Evolutionary conservation across 2,329 filamentous ascomycete species (phyloP), one percentile per base, ranked within the genome.

Genomic region (Niveomyces coronatus): DNA sequence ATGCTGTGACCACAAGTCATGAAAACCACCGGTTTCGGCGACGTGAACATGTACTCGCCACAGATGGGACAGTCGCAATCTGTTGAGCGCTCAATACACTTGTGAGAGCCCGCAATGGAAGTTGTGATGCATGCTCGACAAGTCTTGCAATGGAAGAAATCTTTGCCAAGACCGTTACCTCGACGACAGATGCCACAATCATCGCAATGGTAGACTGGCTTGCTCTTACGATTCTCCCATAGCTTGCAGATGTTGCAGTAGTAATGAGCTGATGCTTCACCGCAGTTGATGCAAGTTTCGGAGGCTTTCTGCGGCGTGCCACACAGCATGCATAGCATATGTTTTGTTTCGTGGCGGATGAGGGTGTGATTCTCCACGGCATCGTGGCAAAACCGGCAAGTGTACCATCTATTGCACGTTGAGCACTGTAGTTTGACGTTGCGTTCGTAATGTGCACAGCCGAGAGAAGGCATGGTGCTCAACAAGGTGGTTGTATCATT

Each of bases 251-350:
- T 82, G 38, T 78, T 74, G 62, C 91, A 98, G 56, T 93, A 98
- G 58, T 96, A 96, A 53, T 82, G 82, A 10, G 89, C 87, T 6
- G 85, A 76, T 41, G 78, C 74, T 48, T 79, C 76, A 14, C 79
- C 82, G 55, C 91, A 98, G 40, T 76, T 70, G 35, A 72, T 68
- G 57, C 91, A 98, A 36, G 76, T 70, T 45, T 94, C 85, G 20
- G 76, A 77, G 4, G 84, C 88, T 40, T 75, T 75, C 52, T 98
- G 91, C 2, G 91, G 81, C 40, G 82, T 85, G 6, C 79, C 77
- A 57, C 91, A 98, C 19, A 87, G 69, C 91, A 98, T 98, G 58
- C 91, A 98, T 5, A 98, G 72, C 91, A 98, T 98, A 52, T 95
- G 82, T 57, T 81, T 82, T 7, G 89, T 98, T 49, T 85, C 82